Evolutionary conservation across 805 yeast genomes (phyloP), one percentile per base, ranked within the genome.

Genomic region (Candida nonsorbophila): DNA sequence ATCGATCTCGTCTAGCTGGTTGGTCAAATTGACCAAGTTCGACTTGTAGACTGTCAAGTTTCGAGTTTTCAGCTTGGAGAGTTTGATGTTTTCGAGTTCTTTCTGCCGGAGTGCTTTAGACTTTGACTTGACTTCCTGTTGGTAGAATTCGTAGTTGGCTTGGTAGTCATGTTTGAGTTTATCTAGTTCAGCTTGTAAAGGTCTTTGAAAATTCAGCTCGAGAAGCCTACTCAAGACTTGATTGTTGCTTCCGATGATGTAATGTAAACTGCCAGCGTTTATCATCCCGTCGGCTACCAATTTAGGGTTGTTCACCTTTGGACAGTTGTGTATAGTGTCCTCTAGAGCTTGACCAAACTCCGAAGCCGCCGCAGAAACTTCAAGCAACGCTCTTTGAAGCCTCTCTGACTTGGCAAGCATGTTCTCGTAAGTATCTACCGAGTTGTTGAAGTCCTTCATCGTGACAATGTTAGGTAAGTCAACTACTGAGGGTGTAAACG

Each of bases 1-100:
- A 48, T 85, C 94, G 36, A 86, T 77, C 27, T 81, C 87, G 49
- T 86, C 94, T 36, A 86, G 67, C 44, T 84, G 86, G 7, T 68
- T 58, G 10, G 94, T 84, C 42, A 86, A 57, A 37, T 76, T 79
- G 34, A 75, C 55, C 33, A 86, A 60, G 40, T 82, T 79, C 31
- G 69, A 68, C 44, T 83, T 73, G 55, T 86, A 86, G 5, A 73
- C 61, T n/a, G 72, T 57, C 30, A 86, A 60, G 45, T 84, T 79
- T 38, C 90, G 68, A 10, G 74, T 71, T 40, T 72, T 77, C 33
- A 68, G 62, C 38, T 72, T 73, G 3, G 86, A 66, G 24, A 82
- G 58, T 37, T 73, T 71, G 24, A 67, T 53, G 46, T 80, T 80
- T 39, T 70, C 77, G 27, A 62, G 55, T 50, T 85, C 95, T 36